Base-by-base conservation (phyloP, 2,329 filamentous ascomycete species). In the Eutypa lata region DNA sequence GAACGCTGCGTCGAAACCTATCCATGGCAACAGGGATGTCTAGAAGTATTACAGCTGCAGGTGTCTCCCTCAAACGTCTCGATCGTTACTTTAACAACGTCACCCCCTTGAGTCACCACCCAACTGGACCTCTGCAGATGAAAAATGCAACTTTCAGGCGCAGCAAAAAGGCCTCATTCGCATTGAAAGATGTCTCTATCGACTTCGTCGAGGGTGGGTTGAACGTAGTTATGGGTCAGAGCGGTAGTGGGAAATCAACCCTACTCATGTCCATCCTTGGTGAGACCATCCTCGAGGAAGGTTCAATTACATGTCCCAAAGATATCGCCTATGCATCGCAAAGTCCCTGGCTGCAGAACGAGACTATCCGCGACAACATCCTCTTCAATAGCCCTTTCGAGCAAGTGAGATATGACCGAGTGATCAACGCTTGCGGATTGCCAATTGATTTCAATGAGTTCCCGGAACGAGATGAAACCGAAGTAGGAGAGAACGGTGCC, bases 261-360 rank as follows among this genome's bases (percentile, higher is more conserved):
- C 65, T 84, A 2, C 67, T 84, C 22, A 66, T 79, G 49, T 74
- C 78, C 2, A 78, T 83, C 14, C 68, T 83, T 3, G 80, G 81
- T 11, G 80, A 83, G 63, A 80, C 79, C 1, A 70, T 80, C 47
- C 63, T 79, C 24, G 76, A 80, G 50, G 58, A 58, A 3, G 81
- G 80, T 16, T 63, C 65, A 16, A 72, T 82, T 18, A 76, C 75
- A 3, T 72, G 75, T 7, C 78, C 79, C 1, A 68, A 69, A 19
- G 80, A 82, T 51, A 71, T 83, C 26, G 81, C 79, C 0, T 84
- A 79, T 64, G 79, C 80, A 7, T 81, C 81, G 2, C 81, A 84
- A 54, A 78, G 77, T 2, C 69, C 81, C 0, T 84, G 81, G 81
- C 68, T 84, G 4, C 80, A 82, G 59, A 83, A 81, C 51, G 78